Evolutionary conservation across 78 protist genomes (phyloP), one percentile per base, ranked within the genome.

Genomic region (slime mould (Dictyostelium discoideum)): DNA sequence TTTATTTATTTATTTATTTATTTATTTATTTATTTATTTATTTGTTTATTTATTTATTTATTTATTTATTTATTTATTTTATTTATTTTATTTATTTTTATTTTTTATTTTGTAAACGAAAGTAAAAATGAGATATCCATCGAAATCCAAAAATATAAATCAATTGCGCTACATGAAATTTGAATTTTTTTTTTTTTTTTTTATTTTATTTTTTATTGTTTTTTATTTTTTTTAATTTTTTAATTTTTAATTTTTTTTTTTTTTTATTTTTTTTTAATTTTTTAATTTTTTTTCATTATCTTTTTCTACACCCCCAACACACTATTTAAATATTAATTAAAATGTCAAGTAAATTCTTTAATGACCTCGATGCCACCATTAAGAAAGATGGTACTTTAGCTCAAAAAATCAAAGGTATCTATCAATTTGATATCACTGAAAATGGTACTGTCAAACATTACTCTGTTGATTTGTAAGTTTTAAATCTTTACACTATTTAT

Each of bases 381-480:
- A 82, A 80, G 44, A 90, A 63, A 18, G 95, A 90, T 32, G 88
- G 88, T 54, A 40, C 44, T 5, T 63, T 93, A 10, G 92, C 86
- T 10, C 86, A 93, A 84, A 78, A 85, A 20, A 73, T 93, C 74
- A 84, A 84, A 14, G 96, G 96, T 63, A 76, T 93, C 67, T 93
- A 79, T 50, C 96, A 93, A 84, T 93, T 93, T 67, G 83, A 77
- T 44, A 93, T 93, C 83, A 80, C 22, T n/a, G 87, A 69, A 67
- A 85, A 79, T 73, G 92, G 78, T 72, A 82, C 84, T 57, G 65
- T 37, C n/a, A 67, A 85, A 37, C n/a, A 42, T 22, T 93, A 84
- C 72, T n/a, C 93, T 77, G 96, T 87, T 63, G 93, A 93, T 65
- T 84, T 93, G 95, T 90, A 90, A 37, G 95, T 90, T n/a, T 29